Percentiles rank a stretch among this genome's conserved stretches.
These are phyloP conservation scores for Alternaria postmessia DNA, from an alignment of 2,329 filamentous ascomycete species.

Conservation along the genomic window DNA sequence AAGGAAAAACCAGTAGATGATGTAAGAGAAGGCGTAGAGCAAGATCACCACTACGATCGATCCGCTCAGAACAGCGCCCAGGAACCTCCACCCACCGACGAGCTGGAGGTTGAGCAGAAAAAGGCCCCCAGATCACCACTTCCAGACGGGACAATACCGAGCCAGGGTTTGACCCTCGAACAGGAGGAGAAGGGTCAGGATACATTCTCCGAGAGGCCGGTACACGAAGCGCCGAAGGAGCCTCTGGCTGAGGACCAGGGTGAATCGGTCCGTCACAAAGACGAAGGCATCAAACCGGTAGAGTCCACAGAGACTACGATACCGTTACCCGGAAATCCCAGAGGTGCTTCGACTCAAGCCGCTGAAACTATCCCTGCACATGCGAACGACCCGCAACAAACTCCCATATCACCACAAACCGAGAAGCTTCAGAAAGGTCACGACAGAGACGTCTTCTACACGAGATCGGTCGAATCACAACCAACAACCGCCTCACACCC, in stretches of 20 bases:
- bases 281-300: constrained; percentile 46
- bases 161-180: constrained; percentile 43
- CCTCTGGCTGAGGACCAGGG: constrained; percentile 42
- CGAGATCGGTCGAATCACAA: constrained; percentile 57
- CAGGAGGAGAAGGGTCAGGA: constrained; percentile 45
- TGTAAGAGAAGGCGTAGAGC: constrained; percentile 53
- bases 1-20: constrained; percentile 24
- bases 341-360: constrained; percentile 52
- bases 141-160: constrained; percentile 62
- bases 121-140: constrained; percentile 54
- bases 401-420: constrained; percentile 27
- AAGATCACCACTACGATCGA: constrained; percentile 61
- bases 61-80: constrained; percentile 53
- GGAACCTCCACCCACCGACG: constrained; percentile 48
- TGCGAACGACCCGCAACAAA: constrained; percentile 56
- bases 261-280: constrained; percentile 17
- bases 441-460: constrained; percentile 66
- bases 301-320: constrained; percentile 55
- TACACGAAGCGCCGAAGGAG: constrained; percentile 48
- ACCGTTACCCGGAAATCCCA: constrained; percentile 44
- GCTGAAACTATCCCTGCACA: constrained; percentile 63
- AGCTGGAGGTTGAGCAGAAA: constrained; percentile 58
- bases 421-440: constrained; percentile 48
- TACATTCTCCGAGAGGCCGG: constrained; percentile 41
- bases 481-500: constrained; percentile 62